Conservation (phyloP, 108 stramenopile species). For the Pseudonitzschia multiseries region DNA sequence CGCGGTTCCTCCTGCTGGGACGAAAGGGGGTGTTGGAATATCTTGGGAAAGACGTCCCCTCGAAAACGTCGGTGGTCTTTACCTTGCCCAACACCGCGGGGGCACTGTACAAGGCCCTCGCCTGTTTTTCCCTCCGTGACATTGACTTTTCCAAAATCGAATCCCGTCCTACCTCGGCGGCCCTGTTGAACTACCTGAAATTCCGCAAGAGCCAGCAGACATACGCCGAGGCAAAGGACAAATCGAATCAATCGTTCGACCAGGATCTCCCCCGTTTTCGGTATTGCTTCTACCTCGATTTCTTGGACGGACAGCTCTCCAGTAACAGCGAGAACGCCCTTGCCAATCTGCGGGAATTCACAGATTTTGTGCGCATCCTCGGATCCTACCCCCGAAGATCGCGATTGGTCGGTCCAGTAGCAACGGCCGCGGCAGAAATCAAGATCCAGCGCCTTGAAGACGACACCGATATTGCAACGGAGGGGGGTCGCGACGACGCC, state of each 20-base stretch:
- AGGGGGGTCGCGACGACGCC: background rate
- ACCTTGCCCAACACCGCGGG: slow-evolving; percentile 91
- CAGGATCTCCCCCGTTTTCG: slow-evolving; percentile 71
- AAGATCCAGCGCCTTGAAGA: slow-evolving; percentile 29
- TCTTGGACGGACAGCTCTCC: slow-evolving; percentile 69
- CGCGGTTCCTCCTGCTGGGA: slow-evolving; percentile 92
- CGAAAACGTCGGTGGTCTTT: slow-evolving; percentile 94
- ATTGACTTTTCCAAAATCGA: slow-evolving; percentile 98
- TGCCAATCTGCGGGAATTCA: slow-evolving; percentile 82
- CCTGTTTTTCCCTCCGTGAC: slow-evolving; percentile 93
- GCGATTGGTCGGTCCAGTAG: slow-evolving; percentile 78
- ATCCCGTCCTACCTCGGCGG: slow-evolving; percentile 89
- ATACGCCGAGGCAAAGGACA: background rate
- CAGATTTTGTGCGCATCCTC: slow-evolving; percentile 82
- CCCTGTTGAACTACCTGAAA: slow-evolving; percentile 78
- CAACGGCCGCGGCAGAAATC: slow-evolving; percentile 67
- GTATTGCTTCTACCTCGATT: slow-evolving; percentile 92
- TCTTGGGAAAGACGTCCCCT: slow-evolving; percentile 69
- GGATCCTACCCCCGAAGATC: slow-evolving; percentile 87
- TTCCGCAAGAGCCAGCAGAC: slow-evolving; percentile 59
- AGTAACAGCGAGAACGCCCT: slow-evolving; percentile 80
- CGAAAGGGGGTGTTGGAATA: slow-evolving; percentile 70
- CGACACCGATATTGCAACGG: slow-evolving; percentile 20
- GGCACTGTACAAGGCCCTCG: slow-evolving; percentile 94
- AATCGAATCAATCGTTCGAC: background rate